Base-by-base conservation (phyloP, 495 filamentous ascomycete species). In the Diplogelasinospora grovesii region DNA sequence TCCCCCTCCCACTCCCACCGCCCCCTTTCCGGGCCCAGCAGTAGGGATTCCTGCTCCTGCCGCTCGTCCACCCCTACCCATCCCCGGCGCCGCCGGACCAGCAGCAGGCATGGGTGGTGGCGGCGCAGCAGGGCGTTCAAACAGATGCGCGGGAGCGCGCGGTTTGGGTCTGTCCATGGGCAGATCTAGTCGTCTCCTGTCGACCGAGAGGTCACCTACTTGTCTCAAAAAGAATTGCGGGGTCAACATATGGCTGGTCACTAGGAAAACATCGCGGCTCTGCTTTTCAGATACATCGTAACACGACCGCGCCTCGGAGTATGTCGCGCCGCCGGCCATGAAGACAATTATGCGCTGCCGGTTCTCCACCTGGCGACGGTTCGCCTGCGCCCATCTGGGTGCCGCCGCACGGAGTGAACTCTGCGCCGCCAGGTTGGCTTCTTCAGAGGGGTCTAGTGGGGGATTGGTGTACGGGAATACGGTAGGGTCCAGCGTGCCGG, bases 301-400 rank as follows among this genome's bases (percentile, higher is more conserved):
- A 64, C 92, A 97, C 14, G 82, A 72, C 36, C 93, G 79, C 5
- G 84, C 68, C 64, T 98, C 92, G 1, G 84, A 83, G 59, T 89
- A 92, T 3, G 89, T 98, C 5, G 93, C 93, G 27, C 92, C 92
- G 24, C 93, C 92, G 14, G 92, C 90, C 79, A 97, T 83, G 60
- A 96, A 96, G 32, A 97, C 82, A 43, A 98, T 84, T 31, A 97
- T 78, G 28, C 92, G 82, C 61, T 98, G 92, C 31, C 81, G 77
- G 37, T 85, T 87, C 51, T 95, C 89, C 14, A 82, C 76, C 8
- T 78, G 76, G 11, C 82, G 73, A 19, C 80, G 71, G 38, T 86
- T 78, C 9, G 85, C 82, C 35, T 83, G 84, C 6, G 92, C 92
- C 92, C 92, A 98, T 8, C 89, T 92, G 5, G 92, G 92, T 50